Base-by-base conservation (phyloP, 345 rosid species). In the Ceriops zippeliana region DNA sequence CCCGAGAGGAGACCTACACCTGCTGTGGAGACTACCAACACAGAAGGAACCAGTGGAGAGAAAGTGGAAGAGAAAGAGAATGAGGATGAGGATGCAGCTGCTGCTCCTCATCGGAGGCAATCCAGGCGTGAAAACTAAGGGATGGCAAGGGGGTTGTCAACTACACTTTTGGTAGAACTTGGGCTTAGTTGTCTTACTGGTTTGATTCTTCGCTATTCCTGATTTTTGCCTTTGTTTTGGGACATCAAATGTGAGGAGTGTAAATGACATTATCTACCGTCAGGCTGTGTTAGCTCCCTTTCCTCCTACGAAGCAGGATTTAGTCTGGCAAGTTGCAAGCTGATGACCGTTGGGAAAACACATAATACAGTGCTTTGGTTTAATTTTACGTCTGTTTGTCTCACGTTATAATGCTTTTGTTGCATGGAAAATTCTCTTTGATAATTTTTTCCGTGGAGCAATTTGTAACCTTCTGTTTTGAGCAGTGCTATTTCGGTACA, bases 101-200 rank as follows among this genome's bases (percentile, higher is more conserved):
- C 86, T 22, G 82, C 87, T 11, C 86, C 86, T n/a, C 78, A 84
- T 22, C 82, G 87, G 80, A 76, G 82, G 47, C 65, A 52, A 62
- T 31, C 80, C 17, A 84, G 92, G 62, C 96, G 90, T 47, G 96
- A 87, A 1, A 82, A 49, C 75, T 89, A 31, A 49, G 26, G 8
- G 6, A 15, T 7, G 5, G 31, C 47, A 31, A 38, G 63, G 54
- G 15, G 32, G 72, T 22, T 31, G 28, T 27, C 32, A 38, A 63
- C 61, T 67, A 51, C 72, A 70, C 73, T 67, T 75, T 73, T 74
- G 74, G 73, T 63, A 75, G 80, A 74, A 58, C 69, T 63, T 70
- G 21, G 6, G 17, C 27, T 28, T 72, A 72, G 79, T 56, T 58
- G 73, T 63, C 62, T 69, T 61, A 11, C 21, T 74, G 75, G 78